A percentile compares a stretch with the other conserved stretches of the same genome.
Conservation (phyloP, 2,329 filamentous ascomycete genomes). For the Diaporthe ilicicola region DNA sequence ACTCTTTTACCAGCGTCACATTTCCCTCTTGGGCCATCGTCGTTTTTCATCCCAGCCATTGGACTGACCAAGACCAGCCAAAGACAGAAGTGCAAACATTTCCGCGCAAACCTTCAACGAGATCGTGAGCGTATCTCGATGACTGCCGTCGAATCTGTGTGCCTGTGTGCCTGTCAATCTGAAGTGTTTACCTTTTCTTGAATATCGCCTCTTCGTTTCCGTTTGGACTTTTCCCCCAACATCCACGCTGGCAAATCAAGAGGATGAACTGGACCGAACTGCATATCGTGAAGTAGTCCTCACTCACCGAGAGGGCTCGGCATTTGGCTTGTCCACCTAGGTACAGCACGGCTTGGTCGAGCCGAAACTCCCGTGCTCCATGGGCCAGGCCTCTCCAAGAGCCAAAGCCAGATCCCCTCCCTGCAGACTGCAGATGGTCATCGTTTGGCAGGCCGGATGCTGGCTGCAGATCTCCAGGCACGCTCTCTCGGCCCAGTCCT, state of each 20-base stretch:
- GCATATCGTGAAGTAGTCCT: neutral
- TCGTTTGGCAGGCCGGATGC: neutral
- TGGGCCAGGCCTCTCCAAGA: neutral
- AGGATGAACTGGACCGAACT: neutral
- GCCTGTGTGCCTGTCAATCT: neutral
- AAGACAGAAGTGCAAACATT: neutral
- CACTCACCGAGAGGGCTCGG: neutral
- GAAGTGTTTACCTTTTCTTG: no score
- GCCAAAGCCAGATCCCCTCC: neutral
- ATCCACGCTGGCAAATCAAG: neutral
- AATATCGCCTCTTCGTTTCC: neutral
- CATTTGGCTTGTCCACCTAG: neutral
- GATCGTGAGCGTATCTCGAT: neutral
- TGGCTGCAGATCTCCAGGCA: conserved; percentile 6
- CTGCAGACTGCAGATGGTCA: neutral
- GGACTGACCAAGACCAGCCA: neutral
- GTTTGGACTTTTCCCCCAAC: neutral
- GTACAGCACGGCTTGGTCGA: conserved; percentile 7
- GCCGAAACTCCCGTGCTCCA: conserved; percentile 16
- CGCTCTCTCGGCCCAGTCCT: conserved; percentile 13
- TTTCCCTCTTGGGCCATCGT: neutral
- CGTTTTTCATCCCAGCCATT: neutral
- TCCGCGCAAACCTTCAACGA: neutral
- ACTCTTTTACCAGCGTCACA: neutral
- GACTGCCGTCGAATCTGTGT: conserved; percentile 11